phyloP scores from a whole-genome alignment of 768 basidiomycete genomes.

The Leccinum rimulosum region DNA sequence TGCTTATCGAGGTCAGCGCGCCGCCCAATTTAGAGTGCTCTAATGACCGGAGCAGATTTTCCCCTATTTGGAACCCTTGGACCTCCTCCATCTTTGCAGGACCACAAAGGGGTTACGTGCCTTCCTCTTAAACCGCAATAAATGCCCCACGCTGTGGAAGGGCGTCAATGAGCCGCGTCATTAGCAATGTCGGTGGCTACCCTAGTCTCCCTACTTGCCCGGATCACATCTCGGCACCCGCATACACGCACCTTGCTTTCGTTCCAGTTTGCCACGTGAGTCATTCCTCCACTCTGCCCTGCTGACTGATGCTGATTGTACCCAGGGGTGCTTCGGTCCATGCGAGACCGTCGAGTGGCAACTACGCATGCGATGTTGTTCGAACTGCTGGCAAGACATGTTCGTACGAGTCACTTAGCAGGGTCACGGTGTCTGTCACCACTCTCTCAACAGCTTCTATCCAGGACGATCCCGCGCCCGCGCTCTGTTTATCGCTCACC shows the following conservation, averaged over 20 bases:
- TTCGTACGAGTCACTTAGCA: not conserved
- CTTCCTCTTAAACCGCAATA: constrained; percentile 13
- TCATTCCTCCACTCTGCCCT: not conserved
- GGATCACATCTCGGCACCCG: constrained; percentile 19
- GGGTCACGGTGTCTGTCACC: no score
- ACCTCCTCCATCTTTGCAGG: constrained; percentile 32
- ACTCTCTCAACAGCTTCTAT: not conserved
- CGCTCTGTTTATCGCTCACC: no score
- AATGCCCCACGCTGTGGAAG: constrained; percentile 26
- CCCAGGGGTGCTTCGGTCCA: constrained; percentile 7
- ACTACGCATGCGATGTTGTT: constrained; percentile 11
- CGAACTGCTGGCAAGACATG: constrained; percentile 7
- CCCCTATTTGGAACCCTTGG: constrained; percentile 25
- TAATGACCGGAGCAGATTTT: constrained; percentile 1
- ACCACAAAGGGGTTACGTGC: constrained; percentile 29
- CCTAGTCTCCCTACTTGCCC: constrained; percentile 25
- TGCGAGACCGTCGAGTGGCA: constrained; percentile 8
- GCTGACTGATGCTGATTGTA: not conserved
- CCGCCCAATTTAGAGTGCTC: not conserved
- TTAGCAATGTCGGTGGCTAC: constrained; percentile 15
- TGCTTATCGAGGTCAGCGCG: constrained; percentile 13
- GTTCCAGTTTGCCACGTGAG: constrained; percentile 31
- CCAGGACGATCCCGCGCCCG: constrained; percentile 3
- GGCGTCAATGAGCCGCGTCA: no score
- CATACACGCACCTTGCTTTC: constrained; percentile 31